These are phyloP conservation scores for Fusarium chuoi DNA, from an alignment of 2,329 filamentous ascomycete genomes.

Conservation along the genomic window DNA sequence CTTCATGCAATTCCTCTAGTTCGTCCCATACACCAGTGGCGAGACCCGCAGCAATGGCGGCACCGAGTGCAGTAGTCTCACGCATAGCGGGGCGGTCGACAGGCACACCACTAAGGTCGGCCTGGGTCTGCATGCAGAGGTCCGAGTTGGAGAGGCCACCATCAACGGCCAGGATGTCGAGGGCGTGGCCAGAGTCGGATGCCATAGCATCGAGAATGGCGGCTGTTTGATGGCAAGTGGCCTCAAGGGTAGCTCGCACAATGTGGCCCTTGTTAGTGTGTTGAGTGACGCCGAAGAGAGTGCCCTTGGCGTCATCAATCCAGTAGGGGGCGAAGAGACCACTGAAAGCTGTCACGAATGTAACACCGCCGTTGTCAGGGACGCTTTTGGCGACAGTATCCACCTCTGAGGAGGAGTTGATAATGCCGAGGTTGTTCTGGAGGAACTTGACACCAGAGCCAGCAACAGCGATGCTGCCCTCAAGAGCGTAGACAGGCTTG, in stretches of 20 bases:
- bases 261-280: conserved; percentile 88
- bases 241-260: conserved; percentile 88
- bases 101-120: conserved; percentile 83
- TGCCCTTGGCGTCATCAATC: conserved; percentile 93
- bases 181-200: conserved; percentile 79
- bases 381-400: conserved; percentile 63
- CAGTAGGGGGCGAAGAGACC: conserved; percentile 93
- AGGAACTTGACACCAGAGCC: conserved; percentile 83
- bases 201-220: conserved; percentile 94
- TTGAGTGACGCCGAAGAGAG: conserved; percentile 86
- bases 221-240: conserved; percentile 91
- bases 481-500: conserved; percentile 79
- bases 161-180: conserved; percentile 83
- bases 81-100: conserved; percentile 88
- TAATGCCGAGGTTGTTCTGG: conserved; percentile 71
- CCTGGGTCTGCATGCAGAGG: conserved; percentile 91
- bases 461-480: conserved; percentile 85
- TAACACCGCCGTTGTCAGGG: conserved; percentile 81
- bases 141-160: conserved; percentile 91
- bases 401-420: conserved; percentile 61
- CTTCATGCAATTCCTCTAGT: conserved; percentile 76
- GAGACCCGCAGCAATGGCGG: conserved; percentile 89
- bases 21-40: conserved; percentile 82
- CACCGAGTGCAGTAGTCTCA: conserved; percentile 88
- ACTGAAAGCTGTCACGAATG: conserved; percentile 91